Conservation (phyloP, 352 stramenopile species). For the Pythium myriotylum region DNA sequence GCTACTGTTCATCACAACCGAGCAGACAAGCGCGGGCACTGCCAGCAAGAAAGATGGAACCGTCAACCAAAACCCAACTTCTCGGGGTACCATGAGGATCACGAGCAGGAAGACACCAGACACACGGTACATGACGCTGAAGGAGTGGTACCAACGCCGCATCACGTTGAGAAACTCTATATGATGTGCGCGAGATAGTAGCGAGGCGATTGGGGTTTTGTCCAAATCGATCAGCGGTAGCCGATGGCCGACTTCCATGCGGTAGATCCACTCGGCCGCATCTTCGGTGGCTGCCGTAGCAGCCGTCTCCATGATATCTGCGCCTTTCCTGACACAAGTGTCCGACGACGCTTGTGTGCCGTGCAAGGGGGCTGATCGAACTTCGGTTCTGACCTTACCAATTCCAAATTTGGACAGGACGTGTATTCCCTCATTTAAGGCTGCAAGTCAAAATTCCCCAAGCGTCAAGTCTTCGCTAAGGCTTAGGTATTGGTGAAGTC, state of each 20-base stretch:
- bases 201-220: slow-evolving; percentile 8
- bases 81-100: slow-evolving; percentile 9
- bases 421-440: too few species aligned
- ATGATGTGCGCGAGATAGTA: slow-evolving; percentile 1
- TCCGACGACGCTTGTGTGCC: too few species aligned
- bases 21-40: slow-evolving; percentile 10
- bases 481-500: too few species aligned
- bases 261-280: slow-evolving; percentile 10
- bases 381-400: too few species aligned
- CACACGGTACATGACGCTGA: slow-evolving; percentile 16
- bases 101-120: slow-evolving; percentile 4
- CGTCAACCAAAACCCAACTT: neutral
- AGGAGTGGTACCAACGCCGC: slow-evolving; percentile 10
- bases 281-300: neutral
- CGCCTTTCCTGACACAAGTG: neutral
- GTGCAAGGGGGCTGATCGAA: too few species aligned
- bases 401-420: too few species aligned
- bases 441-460: too few species aligned
- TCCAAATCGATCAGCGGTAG: slow-evolving; percentile 17
- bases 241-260: slow-evolving; percentile 10
- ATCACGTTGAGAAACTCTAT: slow-evolving; percentile 14
- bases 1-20: slow-evolving; percentile 28
- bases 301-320: neutral
- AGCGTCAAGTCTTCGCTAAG: too few species aligned
- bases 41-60: slow-evolving; percentile 8